Evolutionary conservation across 2,329 filamentous ascomycete species (phyloP).

Genomic region (Dactylellina sp.): DNA sequence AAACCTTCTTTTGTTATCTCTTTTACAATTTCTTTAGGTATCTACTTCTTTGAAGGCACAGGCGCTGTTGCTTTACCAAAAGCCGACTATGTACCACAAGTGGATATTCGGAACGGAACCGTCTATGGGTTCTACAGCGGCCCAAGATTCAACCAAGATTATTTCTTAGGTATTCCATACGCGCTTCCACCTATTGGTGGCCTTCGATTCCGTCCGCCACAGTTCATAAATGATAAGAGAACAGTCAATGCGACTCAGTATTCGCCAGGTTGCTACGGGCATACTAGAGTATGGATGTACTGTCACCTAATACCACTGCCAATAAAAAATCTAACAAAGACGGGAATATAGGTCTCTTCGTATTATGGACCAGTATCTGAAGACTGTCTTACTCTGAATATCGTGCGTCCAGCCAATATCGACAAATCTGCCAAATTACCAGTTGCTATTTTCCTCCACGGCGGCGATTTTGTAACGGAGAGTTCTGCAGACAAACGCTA

Average conservation of each 20-base stretch:
- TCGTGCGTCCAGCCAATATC: slow-evolving; percentile 60
- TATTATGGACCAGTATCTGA: slow-evolving; percentile 57
- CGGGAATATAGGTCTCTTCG: slow-evolving; percentile 11
- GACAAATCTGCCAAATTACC: slow-evolving; percentile 57
- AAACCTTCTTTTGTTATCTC: not conserved
- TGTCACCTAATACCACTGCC: slow-evolving; percentile 1
- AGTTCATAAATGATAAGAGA: slow-evolving; percentile 60
- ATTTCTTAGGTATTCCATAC: slow-evolving; percentile 71
- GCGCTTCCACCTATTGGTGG: slow-evolving; percentile 70
- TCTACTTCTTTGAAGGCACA: not conserved
- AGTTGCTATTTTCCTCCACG: slow-evolving; percentile 63
- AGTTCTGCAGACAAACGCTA: slow-evolving; percentile 70
- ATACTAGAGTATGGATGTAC: slow-evolving; percentile 61
- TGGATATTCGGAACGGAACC: slow-evolving; percentile 65
- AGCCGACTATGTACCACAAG: slow-evolving; percentile 4
- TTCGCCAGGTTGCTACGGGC: slow-evolving; percentile 61
- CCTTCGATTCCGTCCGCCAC: slow-evolving; percentile 66
- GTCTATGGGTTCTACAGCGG: slow-evolving; percentile 65
- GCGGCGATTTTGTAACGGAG: slow-evolving; percentile 68
- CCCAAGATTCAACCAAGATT: slow-evolving; percentile 66
- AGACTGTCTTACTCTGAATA: slow-evolving; percentile 62
- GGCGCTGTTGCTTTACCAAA: not conserved
- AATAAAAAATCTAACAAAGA: no score
- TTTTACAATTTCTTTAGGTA: not conserved
- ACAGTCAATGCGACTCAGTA: slow-evolving; percentile 59